These are phyloP conservation scores for Neopestalotiopsis sp. DNA, from an alignment of 2,329 filamentous ascomycete species.

Conservation along the genomic window DNA sequence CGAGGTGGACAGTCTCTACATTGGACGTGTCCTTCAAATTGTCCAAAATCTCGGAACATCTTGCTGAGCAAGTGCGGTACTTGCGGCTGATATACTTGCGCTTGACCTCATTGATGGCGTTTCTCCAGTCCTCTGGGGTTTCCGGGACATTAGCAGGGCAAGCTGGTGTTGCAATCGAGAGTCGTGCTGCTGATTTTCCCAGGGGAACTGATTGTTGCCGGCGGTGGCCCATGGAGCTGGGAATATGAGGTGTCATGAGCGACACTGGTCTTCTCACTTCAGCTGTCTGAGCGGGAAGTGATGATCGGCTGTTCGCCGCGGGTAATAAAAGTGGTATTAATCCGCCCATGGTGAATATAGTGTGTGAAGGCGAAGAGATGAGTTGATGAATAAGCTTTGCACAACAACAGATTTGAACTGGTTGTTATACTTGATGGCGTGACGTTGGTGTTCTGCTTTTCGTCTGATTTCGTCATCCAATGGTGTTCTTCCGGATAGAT, in stretches of 20 bases:
- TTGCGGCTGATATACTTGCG: conserved; percentile 54
- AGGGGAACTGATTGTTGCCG: conserved; percentile 35
- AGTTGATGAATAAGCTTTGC: conserved; percentile 1
- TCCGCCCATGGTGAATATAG: conserved; percentile 27
- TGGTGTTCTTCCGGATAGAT: neutral
- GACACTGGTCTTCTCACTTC: conserved; percentile 24
- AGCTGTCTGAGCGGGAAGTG: conserved; percentile 16
- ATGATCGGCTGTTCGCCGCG: conserved; percentile 21
- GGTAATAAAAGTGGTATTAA: conserved; percentile 33
- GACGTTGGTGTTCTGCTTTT: neutral
- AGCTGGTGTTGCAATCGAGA: conserved; percentile 26
- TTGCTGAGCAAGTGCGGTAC: conserved; percentile 57
- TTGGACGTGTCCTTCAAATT: conserved; percentile 47
- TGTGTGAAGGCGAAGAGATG: neutral
- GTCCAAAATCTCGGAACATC: conserved; percentile 58
- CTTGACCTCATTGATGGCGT: conserved; percentile 58
- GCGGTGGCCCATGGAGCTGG: conserved; percentile 24
- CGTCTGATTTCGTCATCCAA: conserved; percentile 3
- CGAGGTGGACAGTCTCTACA: conserved; percentile 58
- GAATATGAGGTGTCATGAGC: conserved; percentile 14
- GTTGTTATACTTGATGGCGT: too few species aligned
- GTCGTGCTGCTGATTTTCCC: conserved; percentile 26
- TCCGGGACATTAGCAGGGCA: conserved; percentile 42
- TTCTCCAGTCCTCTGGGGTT: conserved; percentile 56
- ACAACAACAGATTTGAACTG: neutral